These are phyloP conservation scores for Mallotus japonicus DNA, from an alignment of 441 rosid species.

Conservation along the genomic window DNA sequence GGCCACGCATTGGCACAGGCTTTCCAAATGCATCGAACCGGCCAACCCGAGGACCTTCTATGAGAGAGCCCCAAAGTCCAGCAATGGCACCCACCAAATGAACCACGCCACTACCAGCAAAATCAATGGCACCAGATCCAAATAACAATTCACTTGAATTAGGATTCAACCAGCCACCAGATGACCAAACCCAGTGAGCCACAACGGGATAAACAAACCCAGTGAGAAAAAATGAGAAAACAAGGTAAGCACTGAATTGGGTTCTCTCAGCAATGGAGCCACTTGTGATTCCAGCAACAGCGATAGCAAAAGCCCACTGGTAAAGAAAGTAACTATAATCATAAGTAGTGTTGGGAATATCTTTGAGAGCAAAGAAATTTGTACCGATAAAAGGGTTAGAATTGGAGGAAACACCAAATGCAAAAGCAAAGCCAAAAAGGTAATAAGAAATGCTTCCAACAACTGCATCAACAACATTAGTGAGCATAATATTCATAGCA, in stretches of 20 bases:
- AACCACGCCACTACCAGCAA: slow-evolving; percentile 79
- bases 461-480: slow-evolving; percentile 85
- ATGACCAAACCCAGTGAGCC: slow-evolving; percentile 80
- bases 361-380: slow-evolving; percentile 52
- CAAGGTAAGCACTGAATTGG: slow-evolving; percentile 72
- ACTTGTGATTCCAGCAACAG: slow-evolving; percentile 79
- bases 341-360: slow-evolving; percentile 42
- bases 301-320: slow-evolving; percentile 89
- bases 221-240: slow-evolving; percentile 68
- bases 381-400: slow-evolving; percentile 72
- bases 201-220: slow-evolving; percentile 79
- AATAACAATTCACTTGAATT: slow-evolving; percentile 43
- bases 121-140: slow-evolving; percentile 73
- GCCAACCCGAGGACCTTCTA: slow-evolving; percentile 74
- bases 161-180: slow-evolving; percentile 68
- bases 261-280: slow-evolving; percentile 83
- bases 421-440: slow-evolving; percentile 79
- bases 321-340: slow-evolving; percentile 67
- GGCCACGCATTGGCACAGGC: slow-evolving; percentile 62
- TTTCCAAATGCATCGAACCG: slow-evolving; percentile 73
- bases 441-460: slow-evolving; percentile 76
- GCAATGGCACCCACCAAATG: slow-evolving; percentile 69
- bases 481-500: slow-evolving; percentile 80
- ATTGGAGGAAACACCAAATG: slow-evolving; percentile 52
- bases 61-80: slow-evolving; percentile 69